Evolutionary conservation across 768 basidiomycete species (phyloP).

Genomic region (Boletus rufocinnamomeus): DNA sequence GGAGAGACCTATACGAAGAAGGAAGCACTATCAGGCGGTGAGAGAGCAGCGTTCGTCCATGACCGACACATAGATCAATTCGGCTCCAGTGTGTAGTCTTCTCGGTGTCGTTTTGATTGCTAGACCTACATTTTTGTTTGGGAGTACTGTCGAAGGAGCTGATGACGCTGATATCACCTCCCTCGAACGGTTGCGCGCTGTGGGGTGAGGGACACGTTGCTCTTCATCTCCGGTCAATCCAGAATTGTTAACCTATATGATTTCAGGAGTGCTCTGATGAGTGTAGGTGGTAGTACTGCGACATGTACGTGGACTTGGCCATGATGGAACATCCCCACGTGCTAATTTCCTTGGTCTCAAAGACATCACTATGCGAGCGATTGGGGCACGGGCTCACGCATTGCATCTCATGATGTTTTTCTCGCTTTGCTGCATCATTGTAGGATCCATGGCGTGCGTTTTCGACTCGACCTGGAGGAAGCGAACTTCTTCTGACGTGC

Average conservation of each 20-base stretch:
- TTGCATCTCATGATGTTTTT: neutral
- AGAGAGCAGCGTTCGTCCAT: neutral
- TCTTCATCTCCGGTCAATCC: neutral
- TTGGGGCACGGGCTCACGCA: neutral
- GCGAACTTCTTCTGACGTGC: neutral
- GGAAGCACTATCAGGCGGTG: neutral
- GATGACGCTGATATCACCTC: neutral
- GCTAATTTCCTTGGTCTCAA: neutral
- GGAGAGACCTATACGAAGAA: neutral
- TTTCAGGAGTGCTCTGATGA: neutral
- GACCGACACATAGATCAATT: neutral
- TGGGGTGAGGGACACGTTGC: neutral
- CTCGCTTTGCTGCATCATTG: neutral
- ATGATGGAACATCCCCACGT: neutral
- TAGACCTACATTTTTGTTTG: neutral
- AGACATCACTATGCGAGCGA: neutral
- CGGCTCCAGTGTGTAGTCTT: constrained; percentile 46
- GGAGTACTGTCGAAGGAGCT: neutral
- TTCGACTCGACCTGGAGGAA: neutral
- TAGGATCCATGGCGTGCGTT: neutral
- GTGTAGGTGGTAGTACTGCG: neutral
- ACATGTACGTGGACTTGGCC: neutral
- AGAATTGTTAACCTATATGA: neutral
- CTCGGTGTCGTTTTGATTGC: constrained; percentile 73
- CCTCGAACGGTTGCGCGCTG: neutral